A percentile compares a stretch with the other conserved stretches of the same genome.
These are phyloP conservation scores for Fusarium sororula DNA, from an alignment of 2,329 filamentous ascomycete genomes.

Conservation along the genomic window DNA sequence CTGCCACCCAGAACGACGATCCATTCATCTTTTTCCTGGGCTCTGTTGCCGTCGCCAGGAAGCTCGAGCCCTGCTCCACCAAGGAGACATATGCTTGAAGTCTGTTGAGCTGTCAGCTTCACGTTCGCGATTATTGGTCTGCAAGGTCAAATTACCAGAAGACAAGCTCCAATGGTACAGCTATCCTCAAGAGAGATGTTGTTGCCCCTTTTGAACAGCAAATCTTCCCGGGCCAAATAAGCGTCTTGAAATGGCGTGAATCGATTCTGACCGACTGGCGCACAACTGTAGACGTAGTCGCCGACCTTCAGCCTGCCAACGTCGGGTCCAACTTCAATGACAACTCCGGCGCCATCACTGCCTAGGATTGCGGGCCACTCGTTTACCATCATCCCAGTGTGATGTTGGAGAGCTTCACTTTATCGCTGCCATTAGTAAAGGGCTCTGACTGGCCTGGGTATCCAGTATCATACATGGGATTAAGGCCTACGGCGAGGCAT, in stretches of 20 bases:
- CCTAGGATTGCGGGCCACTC: conserved; percentile 51
- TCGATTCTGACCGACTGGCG: conserved; percentile 45
- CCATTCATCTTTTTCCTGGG: conserved; percentile 45
- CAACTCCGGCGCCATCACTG: conserved; percentile 49
- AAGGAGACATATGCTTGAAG: conserved; percentile 46
- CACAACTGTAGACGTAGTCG: conserved; percentile 49
- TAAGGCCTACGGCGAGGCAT: conserved; percentile 48
- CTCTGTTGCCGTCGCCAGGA: conserved; percentile 22
- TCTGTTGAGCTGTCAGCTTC: conserved; percentile 25
- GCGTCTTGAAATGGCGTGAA: conserved; percentile 51
- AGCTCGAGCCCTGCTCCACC: conserved; percentile 41
- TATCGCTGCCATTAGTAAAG: not conserved
- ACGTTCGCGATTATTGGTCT: not conserved
- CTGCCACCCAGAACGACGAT: conserved; percentile 49
- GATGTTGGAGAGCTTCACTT: conserved; percentile 48
- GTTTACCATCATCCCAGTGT: conserved; percentile 45
- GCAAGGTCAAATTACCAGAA: conserved; percentile 39
- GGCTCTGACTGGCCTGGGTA: accelerated
- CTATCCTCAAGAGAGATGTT: conserved; percentile 44
- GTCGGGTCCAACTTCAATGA: conserved; percentile 43
- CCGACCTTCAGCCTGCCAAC: conserved; percentile 46
- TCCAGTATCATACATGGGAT: conserved; percentile 46
- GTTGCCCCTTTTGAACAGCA: conserved; percentile 44
- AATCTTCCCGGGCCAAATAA: conserved; percentile 49
- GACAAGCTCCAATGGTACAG: conserved; percentile 48